Base-by-base conservation (phyloP, 306 rosid genomes). In the Ormosia emarginata region DNA sequence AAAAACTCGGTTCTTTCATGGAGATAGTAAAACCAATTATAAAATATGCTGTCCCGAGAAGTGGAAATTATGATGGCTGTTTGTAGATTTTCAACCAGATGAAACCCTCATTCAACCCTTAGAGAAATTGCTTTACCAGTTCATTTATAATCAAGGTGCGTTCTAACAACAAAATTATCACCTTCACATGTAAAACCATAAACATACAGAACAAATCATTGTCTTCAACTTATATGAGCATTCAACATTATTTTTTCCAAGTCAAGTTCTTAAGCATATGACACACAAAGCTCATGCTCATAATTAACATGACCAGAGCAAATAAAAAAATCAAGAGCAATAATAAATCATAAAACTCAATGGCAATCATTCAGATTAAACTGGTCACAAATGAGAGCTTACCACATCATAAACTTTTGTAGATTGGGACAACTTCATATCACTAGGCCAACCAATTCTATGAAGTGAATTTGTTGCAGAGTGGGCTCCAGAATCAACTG, bases 401-500 rank as follows among this genome's bases (percentile, higher is more conserved):
- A 95, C 99, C 89, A 93, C 96, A 66, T 92, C 94, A 84, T 82
- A 83, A 87, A 93, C 72, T 75, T 87, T 79, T 59, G 81, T 53
- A 75, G 90, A 85, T 71, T 89, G 79, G 73, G 78, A 58, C 53
- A 73, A 72, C 57, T 81, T 65, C 55, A 78, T 67, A 81, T 93
- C 91, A 7, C 74, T 71, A 12, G 94, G 85, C 99, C 99, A 95
- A 74, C 88, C 91, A 83, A 93, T 88, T 90, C 94, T 92, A 88
- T 95, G 97, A 85, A 95, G 94, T 64, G 99, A 95, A 82, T 95
- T 78, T 72, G 99, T 95, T 17, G 96, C 92, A 75, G 79, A 83
- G 83, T 93, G 99, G 41, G 96, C 97, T 50, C 99, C 99, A 72
- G 98, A 88, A 78, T 92, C 94, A 88, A 95, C 99, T 55, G 96